phyloP scores from a whole-genome alignment of 116 monocot genomes.

The Zostera marina region DNA sequence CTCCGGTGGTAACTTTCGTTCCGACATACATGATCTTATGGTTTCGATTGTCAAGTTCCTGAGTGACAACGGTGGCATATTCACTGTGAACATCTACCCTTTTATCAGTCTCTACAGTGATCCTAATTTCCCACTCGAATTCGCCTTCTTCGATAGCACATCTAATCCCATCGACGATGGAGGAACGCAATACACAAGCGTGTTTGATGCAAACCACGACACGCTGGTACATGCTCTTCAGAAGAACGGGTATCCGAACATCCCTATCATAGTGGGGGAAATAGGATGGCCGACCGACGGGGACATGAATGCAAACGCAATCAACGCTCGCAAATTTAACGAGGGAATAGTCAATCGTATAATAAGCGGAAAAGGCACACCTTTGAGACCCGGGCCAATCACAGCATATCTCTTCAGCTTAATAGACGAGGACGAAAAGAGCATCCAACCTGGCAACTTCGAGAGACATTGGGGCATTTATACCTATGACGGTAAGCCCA shows the following conservation, averaged over 20 bases:
- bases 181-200: slow-evolving; percentile 23
- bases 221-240: slow-evolving; percentile 43
- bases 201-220: slow-evolving; percentile 57
- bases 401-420: slow-evolving; percentile 80
- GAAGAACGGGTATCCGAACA: slow-evolving; percentile 39
- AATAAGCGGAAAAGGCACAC: slow-evolving; percentile 39
- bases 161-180: slow-evolving; percentile 22
- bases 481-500: slow-evolving; percentile 48
- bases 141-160: slow-evolving; percentile 56
- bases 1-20: slow-evolving; percentile 53
- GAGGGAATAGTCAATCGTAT: slow-evolving; percentile 42
- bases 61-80: slow-evolving; percentile 34
- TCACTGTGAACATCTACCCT: slow-evolving; percentile 92
- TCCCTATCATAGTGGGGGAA: slow-evolving; percentile 52
- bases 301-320: slow-evolving; percentile 33
- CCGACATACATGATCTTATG: slow-evolving; percentile 54
- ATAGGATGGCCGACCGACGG: slow-evolving; percentile 77
- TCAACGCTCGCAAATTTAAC: slow-evolving; percentile 38
- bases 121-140: slow-evolving; percentile 48
- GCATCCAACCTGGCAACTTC: slow-evolving; percentile 82
- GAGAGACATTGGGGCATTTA: slow-evolving; percentile 94
- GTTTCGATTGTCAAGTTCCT: slow-evolving; percentile 42
- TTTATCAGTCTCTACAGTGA: slow-evolving; percentile 79
- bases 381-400: slow-evolving; percentile 53
- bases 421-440: slow-evolving; percentile 84